phyloP scores from a whole-genome alignment of 1,284 basidiomycete genomes.

The Sparassis latifolia region DNA sequence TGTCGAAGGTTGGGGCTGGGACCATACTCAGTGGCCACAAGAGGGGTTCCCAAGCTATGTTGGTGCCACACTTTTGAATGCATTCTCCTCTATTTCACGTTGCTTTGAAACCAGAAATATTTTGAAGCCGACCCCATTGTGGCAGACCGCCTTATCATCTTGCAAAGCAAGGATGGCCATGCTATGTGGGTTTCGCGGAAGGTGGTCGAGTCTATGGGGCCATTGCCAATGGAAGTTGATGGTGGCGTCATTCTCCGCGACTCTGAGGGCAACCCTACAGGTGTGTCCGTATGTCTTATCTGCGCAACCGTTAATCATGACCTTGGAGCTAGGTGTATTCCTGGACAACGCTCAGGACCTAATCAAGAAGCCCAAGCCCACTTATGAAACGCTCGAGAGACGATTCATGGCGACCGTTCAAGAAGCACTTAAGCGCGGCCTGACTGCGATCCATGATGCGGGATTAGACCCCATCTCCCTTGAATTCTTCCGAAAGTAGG shows the following conservation, averaged over 20 bases:
- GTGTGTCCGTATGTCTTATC: slow-evolving; percentile 34
- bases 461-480: slow-evolving; percentile 65
- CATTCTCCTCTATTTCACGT: background rate
- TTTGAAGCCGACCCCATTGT: slow-evolving; percentile 68
- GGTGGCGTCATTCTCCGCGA: slow-evolving; percentile 81
- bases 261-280: slow-evolving; percentile 64
- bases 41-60: slow-evolving; percentile 74
- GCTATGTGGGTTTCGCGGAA: slow-evolving; percentile 78
- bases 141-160: slow-evolving; percentile 59
- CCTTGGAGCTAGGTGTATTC: slow-evolving; percentile 46
- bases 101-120: slow-evolving; percentile 39
- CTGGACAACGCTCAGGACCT: slow-evolving; percentile 69
- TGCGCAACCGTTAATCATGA: slow-evolving; percentile 1
- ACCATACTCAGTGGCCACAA: slow-evolving; percentile 75
- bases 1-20: slow-evolving; percentile 86
- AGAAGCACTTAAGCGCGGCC: slow-evolving; percentile 64
- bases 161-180: slow-evolving; percentile 86
- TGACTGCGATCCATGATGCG: slow-evolving; percentile 84
- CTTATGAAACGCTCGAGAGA: slow-evolving; percentile 54
- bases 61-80: slow-evolving; percentile 17
- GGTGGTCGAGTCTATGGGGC: slow-evolving; percentile 52
- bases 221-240: slow-evolving; percentile 60
- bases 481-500: slow-evolving; percentile 66
- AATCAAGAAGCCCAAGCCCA: slow-evolving; percentile 56
- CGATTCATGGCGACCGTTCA: slow-evolving; percentile 60